Evolutionary conservation across 768 basidiomycete genomes (phyloP).

Genomic region (Mycena galericulata): DNA sequence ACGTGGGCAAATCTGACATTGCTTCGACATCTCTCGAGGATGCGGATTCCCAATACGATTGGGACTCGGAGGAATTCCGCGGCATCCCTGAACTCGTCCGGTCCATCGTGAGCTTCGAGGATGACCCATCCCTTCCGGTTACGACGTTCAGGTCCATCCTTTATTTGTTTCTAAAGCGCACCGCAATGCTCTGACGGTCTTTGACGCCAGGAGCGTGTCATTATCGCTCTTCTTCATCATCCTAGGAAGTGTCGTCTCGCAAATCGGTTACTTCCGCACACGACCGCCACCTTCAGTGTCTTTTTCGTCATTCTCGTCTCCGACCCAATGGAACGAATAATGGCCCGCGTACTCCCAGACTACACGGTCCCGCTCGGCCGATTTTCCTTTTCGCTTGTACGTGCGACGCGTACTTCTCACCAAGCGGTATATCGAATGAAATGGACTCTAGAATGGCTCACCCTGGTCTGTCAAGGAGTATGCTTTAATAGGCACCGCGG

Average conservation of each 20-base stretch:
- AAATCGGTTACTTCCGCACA: slow-evolving; percentile 14
- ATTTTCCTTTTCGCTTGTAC: slow-evolving; percentile 1
- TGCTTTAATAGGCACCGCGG: slow-evolving; percentile 7
- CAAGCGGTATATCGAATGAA: background rate
- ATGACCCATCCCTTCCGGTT: slow-evolving; percentile 1
- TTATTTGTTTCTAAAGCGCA: too few species aligned
- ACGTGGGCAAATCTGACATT: background rate
- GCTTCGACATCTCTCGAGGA: background rate
- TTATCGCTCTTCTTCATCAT: background rate
- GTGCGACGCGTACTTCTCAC: background rate
- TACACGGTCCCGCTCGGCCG: slow-evolving; percentile 4
- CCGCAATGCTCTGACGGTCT: too few species aligned
- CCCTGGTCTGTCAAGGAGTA: slow-evolving; percentile 6
- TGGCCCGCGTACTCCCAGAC: background rate
- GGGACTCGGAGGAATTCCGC: slow-evolving; percentile 6
- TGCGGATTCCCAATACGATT: background rate
- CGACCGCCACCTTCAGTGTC: background rate
- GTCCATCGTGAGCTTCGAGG: slow-evolving; percentile 19
- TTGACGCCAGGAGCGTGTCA: background rate
- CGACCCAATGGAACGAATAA: background rate
- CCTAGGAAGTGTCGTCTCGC: background rate
- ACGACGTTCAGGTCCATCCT: background rate
- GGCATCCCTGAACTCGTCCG: slow-evolving; percentile 13
- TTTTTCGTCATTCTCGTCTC: slow-evolving; percentile 16
- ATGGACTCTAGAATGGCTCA: background rate